A percentile compares a stretch with the other conserved stretches of the same genome.
Conservation (phyloP, 176 grass and related monocot genomes). For the Cenchrus fungigraminus region DNA sequence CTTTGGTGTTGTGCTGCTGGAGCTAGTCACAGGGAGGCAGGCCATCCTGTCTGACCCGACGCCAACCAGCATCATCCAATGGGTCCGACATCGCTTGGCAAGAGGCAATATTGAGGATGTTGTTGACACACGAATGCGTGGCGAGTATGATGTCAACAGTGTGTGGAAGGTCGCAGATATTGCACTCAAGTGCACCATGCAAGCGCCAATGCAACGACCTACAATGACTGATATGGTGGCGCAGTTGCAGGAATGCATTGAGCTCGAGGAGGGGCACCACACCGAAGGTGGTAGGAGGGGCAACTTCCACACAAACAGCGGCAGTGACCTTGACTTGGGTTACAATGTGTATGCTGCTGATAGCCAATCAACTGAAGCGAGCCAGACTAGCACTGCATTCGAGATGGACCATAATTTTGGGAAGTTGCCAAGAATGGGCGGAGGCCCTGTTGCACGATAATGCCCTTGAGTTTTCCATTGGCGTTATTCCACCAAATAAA, state of each 20-base stretch:
- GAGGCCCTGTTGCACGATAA: conserved; percentile 37
- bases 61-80: conserved; percentile 33
- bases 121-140: conserved; percentile 30
- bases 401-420: conserved; percentile 37
- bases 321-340: neutral
- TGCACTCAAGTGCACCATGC: conserved; percentile 55
- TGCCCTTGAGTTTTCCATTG: neutral
- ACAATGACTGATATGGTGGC: conserved; percentile 56
- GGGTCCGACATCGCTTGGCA: conserved; percentile 37
- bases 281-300: neutral
- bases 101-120: conserved; percentile 44
- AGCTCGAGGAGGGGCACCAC: conserved; percentile 19
- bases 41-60: neutral
- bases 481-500: too few relatives aligned
- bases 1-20: conserved; percentile 48
- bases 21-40: conserved; percentile 38
- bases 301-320: neutral
- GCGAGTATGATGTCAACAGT: conserved; percentile 41
- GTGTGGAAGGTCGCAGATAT: conserved; percentile 63
- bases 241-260: conserved; percentile 56
- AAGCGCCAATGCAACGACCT: conserved; percentile 8
- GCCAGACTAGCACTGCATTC: conserved; percentile 1
- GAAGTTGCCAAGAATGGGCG: conserved; percentile 26
- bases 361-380: conserved; percentile 10
- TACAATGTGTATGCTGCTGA: conserved; percentile 6